These are phyloP conservation scores for Mikania micrantha DNA, from an alignment of 129 eudicot species.

Conservation along the genomic window DNA sequence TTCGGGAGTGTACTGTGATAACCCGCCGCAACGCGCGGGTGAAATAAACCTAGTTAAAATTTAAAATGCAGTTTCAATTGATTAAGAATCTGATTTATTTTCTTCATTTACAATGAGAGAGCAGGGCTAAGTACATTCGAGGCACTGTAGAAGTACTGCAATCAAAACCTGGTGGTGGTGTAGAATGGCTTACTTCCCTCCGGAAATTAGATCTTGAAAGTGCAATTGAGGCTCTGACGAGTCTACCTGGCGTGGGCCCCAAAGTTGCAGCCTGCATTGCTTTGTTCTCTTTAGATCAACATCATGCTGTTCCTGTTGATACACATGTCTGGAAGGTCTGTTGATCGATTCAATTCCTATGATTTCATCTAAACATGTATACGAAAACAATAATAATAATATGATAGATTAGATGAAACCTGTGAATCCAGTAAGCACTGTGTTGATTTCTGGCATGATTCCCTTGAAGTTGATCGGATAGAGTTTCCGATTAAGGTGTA, in stretches of 20 bases:
- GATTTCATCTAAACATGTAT: no score
- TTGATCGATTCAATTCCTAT: no score
- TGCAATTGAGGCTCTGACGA: conserved; percentile 56
- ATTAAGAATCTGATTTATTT: not conserved
- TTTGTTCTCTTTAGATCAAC: conserved; percentile 89
- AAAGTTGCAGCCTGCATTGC: conserved; percentile 98
- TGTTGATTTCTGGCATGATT: no score
- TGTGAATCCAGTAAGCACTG: no score
- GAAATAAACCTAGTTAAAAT: no score
- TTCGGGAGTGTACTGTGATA: no score
- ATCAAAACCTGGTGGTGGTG: conserved; percentile 86
- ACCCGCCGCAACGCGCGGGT: no score
- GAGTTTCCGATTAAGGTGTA: no score
- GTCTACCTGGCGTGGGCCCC: conserved; percentile 96
- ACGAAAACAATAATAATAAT: no score
- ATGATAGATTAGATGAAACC: no score
- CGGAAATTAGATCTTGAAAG: conserved; percentile 61
- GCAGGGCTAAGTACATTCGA: conserved; percentile 88
- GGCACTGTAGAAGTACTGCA: conserved; percentile 72
- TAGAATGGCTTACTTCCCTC: conserved; percentile 73
- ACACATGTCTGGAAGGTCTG: conserved; percentile 98
- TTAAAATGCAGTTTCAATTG: not conserved
- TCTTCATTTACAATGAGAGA: conserved; percentile 3
- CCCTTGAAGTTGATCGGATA: no score
- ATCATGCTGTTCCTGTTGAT: conserved; percentile 95